A percentile compares a stretch with the other conserved stretches of the same genome.
These are phyloP conservation scores for Pisolithus microcarpus DNA, from an alignment of 768 basidiomycete species.

Conservation along the genomic window DNA sequence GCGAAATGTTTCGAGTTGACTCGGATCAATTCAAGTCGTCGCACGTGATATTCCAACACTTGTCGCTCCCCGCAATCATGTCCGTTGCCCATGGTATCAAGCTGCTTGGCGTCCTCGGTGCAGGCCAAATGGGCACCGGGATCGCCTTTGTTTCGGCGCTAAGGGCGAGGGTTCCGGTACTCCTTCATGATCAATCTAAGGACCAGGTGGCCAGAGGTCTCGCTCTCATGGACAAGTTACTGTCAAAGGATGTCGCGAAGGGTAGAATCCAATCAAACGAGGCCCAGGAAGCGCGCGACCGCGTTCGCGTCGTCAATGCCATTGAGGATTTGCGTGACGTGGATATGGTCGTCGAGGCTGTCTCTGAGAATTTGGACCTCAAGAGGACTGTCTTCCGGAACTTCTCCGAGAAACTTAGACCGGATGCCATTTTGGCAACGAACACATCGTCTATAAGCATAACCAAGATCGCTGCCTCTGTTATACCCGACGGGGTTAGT, in stretches of 20 bases:
- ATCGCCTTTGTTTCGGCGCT: constrained; percentile 85
- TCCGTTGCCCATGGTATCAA: constrained; percentile 31
- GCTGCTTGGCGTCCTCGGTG: constrained; percentile 70
- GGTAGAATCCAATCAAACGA: constrained; percentile 62
- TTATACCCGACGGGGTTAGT: constrained; percentile 50
- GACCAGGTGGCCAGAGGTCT: constrained; percentile 71
- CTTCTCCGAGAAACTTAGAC: constrained; percentile 60
- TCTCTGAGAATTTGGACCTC: constrained; percentile 72
- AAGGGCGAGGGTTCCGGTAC: constrained; percentile 78
- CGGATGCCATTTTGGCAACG: constrained; percentile 75
- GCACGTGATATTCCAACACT: neutral
- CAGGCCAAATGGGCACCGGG: constrained; percentile 88
- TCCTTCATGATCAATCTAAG: constrained; percentile 74
- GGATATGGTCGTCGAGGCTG: constrained; percentile 93
- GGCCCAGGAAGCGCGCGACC: constrained; percentile 64
- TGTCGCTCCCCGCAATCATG: neutral
- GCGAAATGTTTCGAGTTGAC: no score
- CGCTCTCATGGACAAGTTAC: constrained; percentile 67
- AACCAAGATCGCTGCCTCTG: constrained; percentile 84
- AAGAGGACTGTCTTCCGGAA: constrained; percentile 73
- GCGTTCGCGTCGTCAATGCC: constrained; percentile 57
- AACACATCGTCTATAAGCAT: constrained; percentile 95
- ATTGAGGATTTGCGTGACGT: constrained; percentile 64
- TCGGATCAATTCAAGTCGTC: neutral
- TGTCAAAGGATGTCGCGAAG: constrained; percentile 86